Evolutionary conservation across 2,329 filamentous ascomycete genomes (phyloP), one percentile per base, ranked within the genome.

Genomic region (Emmonsia crescens): DNA sequence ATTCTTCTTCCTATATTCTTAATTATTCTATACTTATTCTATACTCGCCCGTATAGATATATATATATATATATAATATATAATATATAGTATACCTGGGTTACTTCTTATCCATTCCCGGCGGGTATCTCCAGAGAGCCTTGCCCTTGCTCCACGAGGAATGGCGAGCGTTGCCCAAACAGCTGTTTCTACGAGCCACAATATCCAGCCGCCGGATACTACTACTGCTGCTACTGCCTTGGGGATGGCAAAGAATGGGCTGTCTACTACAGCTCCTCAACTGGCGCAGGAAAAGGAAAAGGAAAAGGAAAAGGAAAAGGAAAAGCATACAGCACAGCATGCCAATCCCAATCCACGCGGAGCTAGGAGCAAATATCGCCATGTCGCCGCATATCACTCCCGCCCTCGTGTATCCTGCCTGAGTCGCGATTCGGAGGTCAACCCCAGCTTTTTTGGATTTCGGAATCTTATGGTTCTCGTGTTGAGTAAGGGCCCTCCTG

Each of bases 381-480:
- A 99, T 83, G 86, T 96, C 65, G 89, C 89, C 63, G 92, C 92
- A 38, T 85, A 95, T 42, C 94, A 99, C 75, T 85, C 86, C 8
- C 73, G 83, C 67, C 76, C 82, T 44, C 84, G 85, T 62, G 85
- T 88, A 8, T 96, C 93, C 29, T 91, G 89, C 69, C 80, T 97
- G 56, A 96, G 91, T 76, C 88, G 92, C 69, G 94, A 97, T 72
- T 84, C 90, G 1, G 77, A 83, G 54, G 79, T 78, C 12, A 80
- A 86, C 1, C 90, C 92, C 27, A 96, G 90, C 73, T 97, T 96
- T 72, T 78, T 96, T 19, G 94, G 94, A 0, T 97, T 99, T 72
- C 83, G 93, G 63, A 99, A 99, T 73, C 82, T 99, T 65, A 96
- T 96, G 90, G 89, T 96, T 46, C 87, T 97, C 70, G 90, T 96